phyloP scores from a whole-genome alignment of 345 rosid genomes.

The Streptanthus diversifolius region DNA sequence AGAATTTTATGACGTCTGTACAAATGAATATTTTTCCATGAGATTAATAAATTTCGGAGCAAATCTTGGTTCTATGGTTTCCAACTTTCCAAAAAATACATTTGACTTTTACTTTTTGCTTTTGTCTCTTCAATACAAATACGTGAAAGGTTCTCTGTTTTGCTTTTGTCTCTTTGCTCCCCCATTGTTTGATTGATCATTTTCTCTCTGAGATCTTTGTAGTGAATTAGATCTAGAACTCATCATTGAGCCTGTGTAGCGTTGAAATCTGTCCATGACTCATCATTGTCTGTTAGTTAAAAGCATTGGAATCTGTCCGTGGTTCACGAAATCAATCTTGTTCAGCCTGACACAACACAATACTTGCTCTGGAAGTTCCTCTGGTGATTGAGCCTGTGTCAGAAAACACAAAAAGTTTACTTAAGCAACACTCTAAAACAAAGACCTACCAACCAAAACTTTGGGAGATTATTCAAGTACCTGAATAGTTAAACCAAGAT shows the following conservation, averaged over 20 bases:
- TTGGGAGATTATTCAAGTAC: constrained; percentile 33
- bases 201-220: neutral
- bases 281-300: constrained; percentile 36
- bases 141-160: constrained; percentile 11
- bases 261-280: no score
- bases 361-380: constrained; percentile 83
- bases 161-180: constrained; percentile 4
- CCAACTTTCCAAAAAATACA: neutral
- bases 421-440: constrained; percentile 4
- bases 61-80: constrained; percentile 14
- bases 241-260: no score
- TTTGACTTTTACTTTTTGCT: neutral
- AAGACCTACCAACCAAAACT: neutral
- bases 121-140: constrained; percentile 20
- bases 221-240: constrained; percentile 12
- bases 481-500: constrained; percentile 84
- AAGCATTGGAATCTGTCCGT: constrained; percentile 66
- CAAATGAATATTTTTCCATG: constrained; percentile 14
- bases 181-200: neutral
- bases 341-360: constrained; percentile 66
- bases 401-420: neutral
- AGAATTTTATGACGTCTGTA: neutral
- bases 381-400: constrained; percentile 70
- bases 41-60: neutral
- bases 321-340: constrained; percentile 66